Conservation (phyloP, 495 filamentous ascomycete species). For the Arthonia radiata region DNA sequence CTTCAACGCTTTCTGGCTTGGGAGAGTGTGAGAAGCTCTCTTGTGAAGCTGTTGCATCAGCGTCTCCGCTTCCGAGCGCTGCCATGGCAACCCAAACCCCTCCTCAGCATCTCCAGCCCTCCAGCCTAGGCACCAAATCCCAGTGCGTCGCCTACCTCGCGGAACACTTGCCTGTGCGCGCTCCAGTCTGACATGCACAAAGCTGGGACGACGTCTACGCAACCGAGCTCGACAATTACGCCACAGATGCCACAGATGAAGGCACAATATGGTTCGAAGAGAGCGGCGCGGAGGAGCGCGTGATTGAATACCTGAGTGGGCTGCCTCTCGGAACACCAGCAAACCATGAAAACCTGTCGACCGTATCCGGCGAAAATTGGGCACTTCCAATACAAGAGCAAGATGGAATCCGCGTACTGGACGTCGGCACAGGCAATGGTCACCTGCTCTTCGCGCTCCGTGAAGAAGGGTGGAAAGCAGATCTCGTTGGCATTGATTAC, state of each 20-base stretch:
- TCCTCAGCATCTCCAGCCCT: no score
- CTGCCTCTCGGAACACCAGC: conserved; percentile 9
- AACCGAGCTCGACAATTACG: conserved; percentile 34
- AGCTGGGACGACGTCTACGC: conserved; percentile 50
- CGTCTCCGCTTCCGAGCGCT: no score
- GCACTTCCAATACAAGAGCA: neutral
- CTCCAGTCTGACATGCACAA: no score
- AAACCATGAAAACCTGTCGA: conserved; percentile 6
- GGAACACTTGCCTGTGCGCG: no score
- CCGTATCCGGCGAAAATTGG: conserved; percentile 1
- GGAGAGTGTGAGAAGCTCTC: no score
- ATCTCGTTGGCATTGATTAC: conserved; percentile 75
- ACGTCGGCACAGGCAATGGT: conserved; percentile 80
- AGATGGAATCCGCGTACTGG: conserved; percentile 26
- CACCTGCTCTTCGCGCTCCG: conserved; percentile 56
- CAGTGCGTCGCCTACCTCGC: no score
- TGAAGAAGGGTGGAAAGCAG: conserved; percentile 28
- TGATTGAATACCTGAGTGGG: conserved; percentile 27
- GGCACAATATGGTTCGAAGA: conserved; percentile 61
- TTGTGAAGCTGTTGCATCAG: no score
- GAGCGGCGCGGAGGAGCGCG: conserved; percentile 35
- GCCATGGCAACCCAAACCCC: no score
- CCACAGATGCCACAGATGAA: conserved; percentile 31
- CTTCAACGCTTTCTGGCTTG: no score
- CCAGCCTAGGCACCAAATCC: no score